A percentile compares a stretch with the other conserved stretches of the same genome.
Conservation (phyloP, 352 stramenopile species). For the Pythium biforme region DNA sequence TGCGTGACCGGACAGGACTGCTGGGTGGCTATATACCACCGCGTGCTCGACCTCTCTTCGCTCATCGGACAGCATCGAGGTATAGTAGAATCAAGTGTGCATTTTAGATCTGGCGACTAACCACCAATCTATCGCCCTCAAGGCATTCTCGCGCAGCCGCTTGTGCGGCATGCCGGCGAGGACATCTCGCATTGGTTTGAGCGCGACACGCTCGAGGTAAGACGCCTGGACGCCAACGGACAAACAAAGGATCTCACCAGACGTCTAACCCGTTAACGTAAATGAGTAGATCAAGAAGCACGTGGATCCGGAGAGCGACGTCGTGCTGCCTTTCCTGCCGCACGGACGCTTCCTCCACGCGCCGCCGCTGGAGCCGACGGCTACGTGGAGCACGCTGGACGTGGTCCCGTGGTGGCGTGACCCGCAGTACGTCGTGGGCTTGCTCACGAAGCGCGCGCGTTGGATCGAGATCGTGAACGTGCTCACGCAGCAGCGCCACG, state of each 20-base stretch:
- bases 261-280: background rate
- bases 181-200: conserved; percentile 94
- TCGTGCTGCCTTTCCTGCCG: conserved; percentile 81
- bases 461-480: conserved; percentile 90
- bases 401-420: conserved; percentile 89
- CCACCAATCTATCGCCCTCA: no score
- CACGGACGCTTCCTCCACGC: conserved; percentile 88
- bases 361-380: conserved; percentile 71
- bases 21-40: conserved; percentile 71
- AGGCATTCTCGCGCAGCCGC: conserved; percentile 75
- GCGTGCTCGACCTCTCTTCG: conserved; percentile 82
- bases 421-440: conserved; percentile 63
- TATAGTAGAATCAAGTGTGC: conserved; percentile 13
- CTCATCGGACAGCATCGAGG: conserved; percentile 69
- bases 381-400: conserved; percentile 71
- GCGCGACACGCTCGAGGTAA: conserved; percentile 57
- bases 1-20: conserved; percentile 44
- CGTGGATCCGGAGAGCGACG: conserved; percentile 69
- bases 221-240: no score
- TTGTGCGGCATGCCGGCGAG: conserved; percentile 82
- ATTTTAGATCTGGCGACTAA: background rate
- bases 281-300: conserved; percentile 64
- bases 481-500: conserved; percentile 83
- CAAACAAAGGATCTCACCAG: background rate
- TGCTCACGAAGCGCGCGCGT: conserved; percentile 66